phyloP scores from a whole-genome alignment of 306 rosid species.

The Vigna unguiculata region DNA sequence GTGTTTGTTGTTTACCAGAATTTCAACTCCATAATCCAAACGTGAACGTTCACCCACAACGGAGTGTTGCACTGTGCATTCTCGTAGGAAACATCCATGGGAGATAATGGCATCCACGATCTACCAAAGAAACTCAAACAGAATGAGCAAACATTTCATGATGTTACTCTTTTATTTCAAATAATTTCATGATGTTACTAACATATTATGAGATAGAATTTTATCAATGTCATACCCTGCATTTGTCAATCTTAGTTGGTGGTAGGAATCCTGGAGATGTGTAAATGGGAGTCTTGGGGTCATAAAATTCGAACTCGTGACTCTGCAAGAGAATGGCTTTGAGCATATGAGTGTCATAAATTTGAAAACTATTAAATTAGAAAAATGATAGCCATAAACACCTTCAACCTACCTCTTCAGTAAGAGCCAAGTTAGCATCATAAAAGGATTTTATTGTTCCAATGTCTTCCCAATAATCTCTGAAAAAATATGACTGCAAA shows the following conservation, averaged over 20 bases:
- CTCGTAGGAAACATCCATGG: constrained; percentile 94
- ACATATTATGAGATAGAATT: constrained; percentile 16
- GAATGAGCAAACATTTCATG: constrained; percentile 45
- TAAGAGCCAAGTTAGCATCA: constrained; percentile 87
- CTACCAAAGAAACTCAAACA: constrained; percentile 56
- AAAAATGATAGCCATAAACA: not conserved
- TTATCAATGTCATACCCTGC: constrained; percentile 59
- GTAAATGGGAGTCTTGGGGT: constrained; percentile 85
- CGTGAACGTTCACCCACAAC: constrained; percentile 92
- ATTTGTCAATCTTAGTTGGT: constrained; percentile 85
- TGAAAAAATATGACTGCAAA: constrained; percentile 76
- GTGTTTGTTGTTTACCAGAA: constrained; percentile 57
- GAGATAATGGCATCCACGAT: constrained; percentile 90
- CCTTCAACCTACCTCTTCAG: constrained; percentile 72
- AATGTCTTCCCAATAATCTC: constrained; percentile 97
- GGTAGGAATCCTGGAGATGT: constrained; percentile 95
- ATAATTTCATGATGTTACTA: constrained; percentile 17
- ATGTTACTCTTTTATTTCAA: not conserved
- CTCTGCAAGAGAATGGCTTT: constrained; percentile 54
- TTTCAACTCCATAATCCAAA: constrained; percentile 79
- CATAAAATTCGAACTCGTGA: constrained; percentile 83
- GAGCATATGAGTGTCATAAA: constrained; percentile 5
- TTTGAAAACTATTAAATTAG: no score
- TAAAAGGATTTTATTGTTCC: constrained; percentile 87
- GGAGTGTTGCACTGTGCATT: constrained; percentile 74